phyloP scores from a whole-genome alignment of 73 alveolate genomes.

The Tetrahymena malaccensis region DNA sequence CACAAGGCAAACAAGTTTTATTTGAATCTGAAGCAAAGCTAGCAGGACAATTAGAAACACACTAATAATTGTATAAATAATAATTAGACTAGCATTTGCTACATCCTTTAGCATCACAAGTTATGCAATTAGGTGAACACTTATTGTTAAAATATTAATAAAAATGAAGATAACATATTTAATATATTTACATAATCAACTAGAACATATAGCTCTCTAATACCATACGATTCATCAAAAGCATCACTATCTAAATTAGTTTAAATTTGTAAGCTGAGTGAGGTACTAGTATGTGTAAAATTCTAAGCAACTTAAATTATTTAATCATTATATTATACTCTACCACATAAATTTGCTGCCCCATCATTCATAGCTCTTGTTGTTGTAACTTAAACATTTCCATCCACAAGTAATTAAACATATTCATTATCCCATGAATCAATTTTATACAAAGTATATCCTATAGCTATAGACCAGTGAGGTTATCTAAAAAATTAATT shows the following conservation, averaged over 20 bases:
- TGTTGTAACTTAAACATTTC: background rate
- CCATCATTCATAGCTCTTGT: background rate
- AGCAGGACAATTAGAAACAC: background rate
- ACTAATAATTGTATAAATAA: background rate
- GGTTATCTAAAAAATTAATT: background rate
- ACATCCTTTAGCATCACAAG: background rate
- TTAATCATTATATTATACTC: background rate
- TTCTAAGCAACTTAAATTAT: background rate
- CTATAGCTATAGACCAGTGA: background rate
- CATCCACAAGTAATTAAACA: background rate
- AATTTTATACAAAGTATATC: background rate
- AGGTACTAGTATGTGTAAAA: background rate
- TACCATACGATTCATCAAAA: background rate
- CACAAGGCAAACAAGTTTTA: background rate
- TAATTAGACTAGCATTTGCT: background rate
- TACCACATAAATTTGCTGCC: background rate
- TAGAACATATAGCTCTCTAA: background rate
- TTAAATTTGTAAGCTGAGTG: background rate
- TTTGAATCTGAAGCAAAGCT: background rate
- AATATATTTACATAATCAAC: background rate
- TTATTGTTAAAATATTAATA: background rate
- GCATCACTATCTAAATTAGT: background rate
- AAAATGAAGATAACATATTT: background rate
- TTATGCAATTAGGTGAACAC: background rate
- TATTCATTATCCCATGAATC: background rate